Base-by-base conservation (phyloP, 805 yeast genomes). In the Yarrowia deformans region DNA sequence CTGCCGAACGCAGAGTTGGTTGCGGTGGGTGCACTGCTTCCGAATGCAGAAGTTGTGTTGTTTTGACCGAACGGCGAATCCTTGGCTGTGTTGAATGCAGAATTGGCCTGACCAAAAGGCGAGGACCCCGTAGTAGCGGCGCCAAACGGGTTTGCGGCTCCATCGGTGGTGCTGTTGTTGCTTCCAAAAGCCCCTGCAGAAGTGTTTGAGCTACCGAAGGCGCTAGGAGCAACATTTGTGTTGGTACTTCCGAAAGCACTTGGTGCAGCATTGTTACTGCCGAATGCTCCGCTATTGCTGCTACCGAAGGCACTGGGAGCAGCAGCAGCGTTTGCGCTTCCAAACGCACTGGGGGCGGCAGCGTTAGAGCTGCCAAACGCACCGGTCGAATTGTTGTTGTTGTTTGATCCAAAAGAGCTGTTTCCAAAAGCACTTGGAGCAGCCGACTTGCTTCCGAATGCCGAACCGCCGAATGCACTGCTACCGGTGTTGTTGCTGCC, bases 351-450 rank as follows among this genome's bases (percentile, higher is more conserved):
- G 48, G 46, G 19, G 40, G n/a, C 14, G 8, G 48, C 45, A 14
- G 72, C 45, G 29, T 69, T 48, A 16, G 55, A 6, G 43, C 8
- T 23, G 14, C 68, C 68, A 48, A 63, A 48, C 16, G 68, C 46
- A 35, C 55, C 16, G 55, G 9, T 39, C 8, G 18, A 9, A 16
- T 35, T 52, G 49, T 34, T 69, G 16, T 35, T 52, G 49, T 19
- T 69, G 19, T 68, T 34, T 16, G 54, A 32, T 14, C 35, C 52
- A 29, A 48, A 48, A 3, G 35, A 10, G 14, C 34, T 46, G 13
- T n/a, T 8, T 46, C 50, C 50, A 23, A 46, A 46, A 16, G 50
- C 50, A 46, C 50, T 46, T 12, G 29, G 29, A 23, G 3, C 14
- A 5, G 35, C 52, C 12, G 52, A 35, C n/a, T 48, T 48, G 32